These are phyloP conservation scores for Hericium alpestre DNA, from an alignment of 768 basidiomycete species.

Conservation along the genomic window DNA sequence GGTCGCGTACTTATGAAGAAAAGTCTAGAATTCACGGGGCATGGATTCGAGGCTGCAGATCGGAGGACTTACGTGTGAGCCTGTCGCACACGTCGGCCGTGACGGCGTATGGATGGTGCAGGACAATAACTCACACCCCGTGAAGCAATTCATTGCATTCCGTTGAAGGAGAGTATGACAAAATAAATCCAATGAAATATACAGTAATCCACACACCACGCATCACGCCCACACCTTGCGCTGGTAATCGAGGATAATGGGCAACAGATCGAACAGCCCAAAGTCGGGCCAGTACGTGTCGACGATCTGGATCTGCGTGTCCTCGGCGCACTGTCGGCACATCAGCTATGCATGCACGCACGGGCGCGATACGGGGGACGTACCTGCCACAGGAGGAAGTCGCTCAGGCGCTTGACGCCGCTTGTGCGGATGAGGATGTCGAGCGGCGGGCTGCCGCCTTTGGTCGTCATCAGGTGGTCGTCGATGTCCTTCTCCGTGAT, in stretches of 20 bases:
- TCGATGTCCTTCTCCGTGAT: conserved; percentile 65
- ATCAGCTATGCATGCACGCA: background rate
- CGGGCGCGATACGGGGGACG: conserved; percentile 14
- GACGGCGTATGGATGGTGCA: too few species aligned
- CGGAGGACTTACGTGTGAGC: too few species aligned
- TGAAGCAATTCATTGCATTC: too few species aligned
- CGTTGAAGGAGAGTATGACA: background rate
- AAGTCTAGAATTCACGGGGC: too few species aligned
- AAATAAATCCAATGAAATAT: background rate
- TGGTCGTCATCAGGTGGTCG: conserved; percentile 52
- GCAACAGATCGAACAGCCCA: conserved; percentile 75
- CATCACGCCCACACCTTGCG: conserved; percentile 46
- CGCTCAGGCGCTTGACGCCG: conserved; percentile 79
- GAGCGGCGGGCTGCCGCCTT: conserved; percentile 62
- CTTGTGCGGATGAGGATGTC: conserved; percentile 89
- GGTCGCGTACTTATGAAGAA: too few species aligned
- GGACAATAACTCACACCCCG: too few species aligned
- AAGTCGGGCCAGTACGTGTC: conserved; percentile 89
- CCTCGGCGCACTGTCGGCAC: conserved; percentile 54
- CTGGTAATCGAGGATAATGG: conserved; percentile 84
- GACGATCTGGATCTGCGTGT: conserved; percentile 82
- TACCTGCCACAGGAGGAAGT: conserved; percentile 95
- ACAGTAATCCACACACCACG: background rate
- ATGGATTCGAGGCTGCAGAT: too few species aligned
- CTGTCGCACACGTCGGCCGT: too few species aligned